Percentiles rank a stretch among this genome's conserved stretches.
phyloP scores from a whole-genome alignment of 257 asterid genomes.

The Lithospermum erythrorhizon region DNA sequence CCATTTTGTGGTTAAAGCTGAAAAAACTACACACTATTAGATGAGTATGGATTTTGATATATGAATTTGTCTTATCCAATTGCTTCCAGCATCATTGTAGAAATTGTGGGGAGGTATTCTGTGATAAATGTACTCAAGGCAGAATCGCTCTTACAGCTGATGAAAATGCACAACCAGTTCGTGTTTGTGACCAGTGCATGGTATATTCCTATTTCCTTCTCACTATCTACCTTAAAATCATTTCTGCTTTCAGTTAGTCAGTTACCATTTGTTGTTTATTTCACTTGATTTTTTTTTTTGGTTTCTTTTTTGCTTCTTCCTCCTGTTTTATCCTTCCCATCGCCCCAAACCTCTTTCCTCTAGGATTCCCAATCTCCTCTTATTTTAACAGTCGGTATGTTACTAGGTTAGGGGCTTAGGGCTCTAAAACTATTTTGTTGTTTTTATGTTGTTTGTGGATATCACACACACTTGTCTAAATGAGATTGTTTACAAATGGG shows the following conservation, averaged over 20 bases:
- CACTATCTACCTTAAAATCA: not conserved
- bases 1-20: too few relatives aligned
- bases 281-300: too few relatives aligned
- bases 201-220: constrained; percentile 25
- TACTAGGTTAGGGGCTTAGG: too few relatives aligned
- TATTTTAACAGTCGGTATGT: not conserved
- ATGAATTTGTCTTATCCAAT: constrained; percentile 9
- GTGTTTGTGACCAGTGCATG: constrained; percentile 90
- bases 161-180: constrained; percentile 80
- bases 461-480: not conserved
- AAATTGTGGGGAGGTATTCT: constrained; percentile 87
- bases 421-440: too few relatives aligned
- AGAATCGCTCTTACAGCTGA: constrained; percentile 74
- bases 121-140: constrained; percentile 97
- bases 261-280: too few relatives aligned
- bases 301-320: too few relatives aligned
- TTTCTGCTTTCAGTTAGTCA: not conserved
- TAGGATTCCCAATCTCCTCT: too few relatives aligned
- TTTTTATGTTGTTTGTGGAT: not conserved
- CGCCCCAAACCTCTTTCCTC: too few relatives aligned
- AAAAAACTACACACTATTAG: not conserved
- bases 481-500: too few relatives aligned
- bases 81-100: constrained; percentile 75
- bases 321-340: not conserved
- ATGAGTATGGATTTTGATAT: not conserved